phyloP scores from a whole-genome alignment of 2,329 filamentous ascomycete species.

The Laburnicola sp. region DNA sequence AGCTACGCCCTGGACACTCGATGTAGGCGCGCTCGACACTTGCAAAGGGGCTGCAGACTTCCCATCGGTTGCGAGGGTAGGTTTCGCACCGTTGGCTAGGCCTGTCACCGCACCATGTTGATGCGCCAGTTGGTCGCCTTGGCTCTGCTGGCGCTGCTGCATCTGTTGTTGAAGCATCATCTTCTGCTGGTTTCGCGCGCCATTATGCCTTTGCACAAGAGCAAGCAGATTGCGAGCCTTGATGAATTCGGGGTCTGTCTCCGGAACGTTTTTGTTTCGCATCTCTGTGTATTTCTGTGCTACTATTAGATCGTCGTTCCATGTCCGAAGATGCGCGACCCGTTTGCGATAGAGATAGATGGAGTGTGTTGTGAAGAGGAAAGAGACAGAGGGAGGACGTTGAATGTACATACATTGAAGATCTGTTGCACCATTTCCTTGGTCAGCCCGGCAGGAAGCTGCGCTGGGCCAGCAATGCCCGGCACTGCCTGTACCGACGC shows the following conservation, averaged over 20 bases:
- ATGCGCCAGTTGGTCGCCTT: constrained; percentile 51
- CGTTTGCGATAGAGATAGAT: constrained; percentile 9
- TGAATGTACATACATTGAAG: constrained; percentile 59
- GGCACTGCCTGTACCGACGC: constrained; percentile 76
- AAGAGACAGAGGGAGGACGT: background rate
- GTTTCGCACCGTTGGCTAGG: constrained; percentile 54
- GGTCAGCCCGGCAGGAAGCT: constrained; percentile 68
- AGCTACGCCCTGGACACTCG: constrained; percentile 29
- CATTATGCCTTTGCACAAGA: constrained; percentile 67
- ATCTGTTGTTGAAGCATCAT: constrained; percentile 51
- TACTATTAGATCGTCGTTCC: constrained; percentile 41
- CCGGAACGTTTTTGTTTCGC: constrained; percentile 80
- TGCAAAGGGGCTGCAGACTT: constrained; percentile 22
- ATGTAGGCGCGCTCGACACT: constrained; percentile 28
- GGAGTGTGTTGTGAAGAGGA: constrained; percentile 6
- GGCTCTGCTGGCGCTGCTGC: constrained; percentile 58
- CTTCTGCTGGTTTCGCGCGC: constrained; percentile 45
- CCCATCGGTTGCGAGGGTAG: constrained; percentile 27
- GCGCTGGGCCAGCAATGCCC: constrained; percentile 65
- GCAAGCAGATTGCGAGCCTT: constrained; percentile 77
- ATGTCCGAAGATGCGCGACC: constrained; percentile 1
- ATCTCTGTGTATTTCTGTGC: constrained; percentile 82
- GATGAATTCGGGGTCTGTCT: constrained; percentile 82
- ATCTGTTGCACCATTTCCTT: constrained; percentile 78
- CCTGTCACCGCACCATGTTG: constrained; percentile 52